Evolutionary conservation across 805 yeast species (phyloP), one percentile per base, ranked within the genome.

Genomic region (Torulaspora quercuum): DNA sequence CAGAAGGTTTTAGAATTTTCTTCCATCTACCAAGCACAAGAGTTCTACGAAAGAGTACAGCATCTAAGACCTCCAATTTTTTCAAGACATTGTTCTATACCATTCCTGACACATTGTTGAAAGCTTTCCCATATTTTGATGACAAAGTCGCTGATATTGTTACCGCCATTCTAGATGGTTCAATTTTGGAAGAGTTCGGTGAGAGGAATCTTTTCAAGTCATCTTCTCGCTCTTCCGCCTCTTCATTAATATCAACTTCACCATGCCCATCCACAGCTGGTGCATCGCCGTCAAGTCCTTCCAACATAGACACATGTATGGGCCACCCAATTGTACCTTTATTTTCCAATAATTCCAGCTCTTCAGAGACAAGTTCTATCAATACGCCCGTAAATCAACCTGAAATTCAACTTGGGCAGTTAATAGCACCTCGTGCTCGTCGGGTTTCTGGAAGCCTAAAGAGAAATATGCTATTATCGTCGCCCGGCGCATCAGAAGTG

Each of bases 1-100:
- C 63, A 3, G 69, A 68, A 25, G 64, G 67, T 16, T 52, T 67
- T 30, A 59, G 58, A 44, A 45, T 59, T 4, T 62, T 60, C 24
- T 59, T 63, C 25, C 45, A 55, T 14, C 47, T 56, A 24, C 64
- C 63, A 3, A 46, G 55, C 11, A 46, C 58, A 22, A 48, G 47
- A 11, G 42, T 33, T n/a, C 33, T 55, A 3, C 50, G 53, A 20
- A 50, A 53, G 12, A 41, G 34, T n/a, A 41, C 59, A 14, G 52
- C 67, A 5, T 23, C 37, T 4, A 44, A 46, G 24, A 50, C 63
- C 5, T 50, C 64, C 1, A 57, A 56, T 6, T 50, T 61, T 23
- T 49, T 68, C 25, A 64, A 63, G 46, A 43, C 45, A 6, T 36
- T 58, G n/a, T 50, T 55, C 14, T 45, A 41, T 11, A 48, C 47